Conservation (phyloP, 208 protist species). For the Crithidia fasciculata region DNA sequence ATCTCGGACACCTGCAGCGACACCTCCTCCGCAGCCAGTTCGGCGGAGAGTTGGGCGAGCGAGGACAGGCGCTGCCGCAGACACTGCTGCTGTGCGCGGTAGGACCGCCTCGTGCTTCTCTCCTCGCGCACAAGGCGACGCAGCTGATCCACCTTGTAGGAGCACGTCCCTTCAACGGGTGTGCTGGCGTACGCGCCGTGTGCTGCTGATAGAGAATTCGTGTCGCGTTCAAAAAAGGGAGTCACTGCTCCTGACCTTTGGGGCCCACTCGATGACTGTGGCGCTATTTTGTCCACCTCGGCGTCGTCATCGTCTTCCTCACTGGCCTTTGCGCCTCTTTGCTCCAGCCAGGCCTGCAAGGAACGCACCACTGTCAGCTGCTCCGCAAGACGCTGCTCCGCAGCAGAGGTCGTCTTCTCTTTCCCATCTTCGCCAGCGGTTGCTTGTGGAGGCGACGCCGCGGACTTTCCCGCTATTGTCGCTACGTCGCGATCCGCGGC, state of each 20-base stretch:
- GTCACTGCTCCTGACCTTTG: neutral
- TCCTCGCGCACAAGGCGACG: constrained; percentile 26
- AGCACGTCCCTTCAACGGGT: neutral
- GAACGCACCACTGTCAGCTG: neutral
- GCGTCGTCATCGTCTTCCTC: constrained; percentile 1
- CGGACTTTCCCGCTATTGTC: neutral
- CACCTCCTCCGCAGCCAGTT: constrained; percentile 9
- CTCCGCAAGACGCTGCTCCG: neutral
- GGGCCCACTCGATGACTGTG: neutral
- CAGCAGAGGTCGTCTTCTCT: neutral
- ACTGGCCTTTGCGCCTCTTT: neutral
- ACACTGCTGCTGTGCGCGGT: constrained; percentile 13
- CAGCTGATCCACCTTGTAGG: constrained; percentile 7
- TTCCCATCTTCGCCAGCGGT: neutral
- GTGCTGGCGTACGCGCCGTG: neutral
- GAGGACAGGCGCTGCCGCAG: constrained; percentile 16
- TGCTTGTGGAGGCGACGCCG: neutral
- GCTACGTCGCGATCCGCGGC: neutral
- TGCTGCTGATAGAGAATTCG: neutral
- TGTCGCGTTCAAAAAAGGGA: neutral
- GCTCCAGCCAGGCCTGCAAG: constrained; percentile 6
- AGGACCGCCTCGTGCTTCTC: constrained; percentile 10
- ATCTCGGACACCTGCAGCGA: constrained; percentile 42
- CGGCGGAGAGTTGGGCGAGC: constrained; percentile 23
- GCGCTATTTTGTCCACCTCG: neutral